phyloP scores from a whole-genome alignment of 2,329 filamentous ascomycete species.

The Alternaria rosae region DNA sequence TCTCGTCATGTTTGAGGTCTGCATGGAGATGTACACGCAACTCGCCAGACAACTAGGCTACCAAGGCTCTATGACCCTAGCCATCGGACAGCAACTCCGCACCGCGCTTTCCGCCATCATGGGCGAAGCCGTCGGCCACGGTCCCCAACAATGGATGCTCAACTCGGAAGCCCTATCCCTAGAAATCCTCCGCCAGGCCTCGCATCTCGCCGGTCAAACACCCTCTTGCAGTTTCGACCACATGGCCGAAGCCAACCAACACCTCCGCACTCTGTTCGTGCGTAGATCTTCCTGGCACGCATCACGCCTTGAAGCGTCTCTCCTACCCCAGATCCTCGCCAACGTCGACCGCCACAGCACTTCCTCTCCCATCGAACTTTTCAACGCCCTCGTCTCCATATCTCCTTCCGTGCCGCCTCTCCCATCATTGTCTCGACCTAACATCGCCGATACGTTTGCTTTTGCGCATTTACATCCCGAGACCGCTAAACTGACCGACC shows the following conservation, averaged over 20 bases:
- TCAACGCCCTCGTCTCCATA: constrained; percentile 50
- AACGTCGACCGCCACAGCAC: constrained; percentile 41
- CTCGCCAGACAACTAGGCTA: constrained; percentile 37
- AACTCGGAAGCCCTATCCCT: constrained; percentile 55
- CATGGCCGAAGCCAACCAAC: constrained; percentile 46
- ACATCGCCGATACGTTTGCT: constrained; percentile 35
- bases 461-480: constrained; percentile 20
- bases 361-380: constrained; percentile 53
- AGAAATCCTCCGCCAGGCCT: constrained; percentile 55
- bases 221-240: constrained; percentile 43
- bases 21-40: constrained; percentile 57
- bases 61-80: constrained; percentile 28
- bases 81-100: constrained; percentile 36
- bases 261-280: constrained; percentile 46
- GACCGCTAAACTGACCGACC: constrained; percentile 62
- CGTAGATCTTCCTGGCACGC: constrained; percentile 43
- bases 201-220: constrained; percentile 40
- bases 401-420: constrained; percentile 20
- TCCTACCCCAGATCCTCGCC: constrained; percentile 39
- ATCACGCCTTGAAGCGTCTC: constrained; percentile 33
- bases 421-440: constrained; percentile 20
- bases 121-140: constrained; percentile 35
- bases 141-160: constrained; percentile 48
- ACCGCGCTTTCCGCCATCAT: constrained; percentile 52
- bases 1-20: constrained; percentile 62